These are phyloP conservation scores for Drosera capensis DNA, from an alignment of 148 eudicot species.

Conservation along the genomic window DNA sequence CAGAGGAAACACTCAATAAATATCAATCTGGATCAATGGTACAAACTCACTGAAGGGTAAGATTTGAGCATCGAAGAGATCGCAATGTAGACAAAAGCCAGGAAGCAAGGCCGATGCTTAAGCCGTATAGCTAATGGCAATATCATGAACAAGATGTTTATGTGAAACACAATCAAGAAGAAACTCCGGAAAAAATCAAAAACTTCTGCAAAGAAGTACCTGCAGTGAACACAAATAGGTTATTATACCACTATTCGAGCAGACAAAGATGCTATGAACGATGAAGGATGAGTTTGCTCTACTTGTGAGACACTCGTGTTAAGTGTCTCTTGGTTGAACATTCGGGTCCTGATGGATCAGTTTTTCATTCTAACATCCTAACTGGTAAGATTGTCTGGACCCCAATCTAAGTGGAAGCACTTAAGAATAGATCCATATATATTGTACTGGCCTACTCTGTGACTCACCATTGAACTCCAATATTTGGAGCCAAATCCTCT, in stretches of 20 bases:
- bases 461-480: slow-evolving; percentile 85
- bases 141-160: slow-evolving; percentile 86
- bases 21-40: slow-evolving; percentile 1
- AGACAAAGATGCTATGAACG: too few species aligned
- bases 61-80: slow-evolving; percentile 87
- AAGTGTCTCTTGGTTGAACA: too few species aligned
- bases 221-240: slow-evolving; percentile 36
- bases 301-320: too few species aligned
- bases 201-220: slow-evolving; percentile 99
- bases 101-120: slow-evolving; percentile 81
- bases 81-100: slow-evolving; percentile 78
- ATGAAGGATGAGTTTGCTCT: too few species aligned
- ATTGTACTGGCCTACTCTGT: not conserved
- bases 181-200: slow-evolving; percentile 89
- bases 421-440: too few species aligned
- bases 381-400: too few species aligned
- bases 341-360: too few species aligned
- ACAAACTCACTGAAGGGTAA: slow-evolving; percentile 79
- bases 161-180: slow-evolving; percentile 78
- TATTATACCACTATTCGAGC: too few species aligned
- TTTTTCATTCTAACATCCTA: too few species aligned
- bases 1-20: not conserved
- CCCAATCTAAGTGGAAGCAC: too few species aligned
- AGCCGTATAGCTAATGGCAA: slow-evolving; percentile 83
- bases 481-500: slow-evolving; percentile 85